phyloP scores from a whole-genome alignment of 345 rosid genomes.

The Mangifera indica region DNA sequence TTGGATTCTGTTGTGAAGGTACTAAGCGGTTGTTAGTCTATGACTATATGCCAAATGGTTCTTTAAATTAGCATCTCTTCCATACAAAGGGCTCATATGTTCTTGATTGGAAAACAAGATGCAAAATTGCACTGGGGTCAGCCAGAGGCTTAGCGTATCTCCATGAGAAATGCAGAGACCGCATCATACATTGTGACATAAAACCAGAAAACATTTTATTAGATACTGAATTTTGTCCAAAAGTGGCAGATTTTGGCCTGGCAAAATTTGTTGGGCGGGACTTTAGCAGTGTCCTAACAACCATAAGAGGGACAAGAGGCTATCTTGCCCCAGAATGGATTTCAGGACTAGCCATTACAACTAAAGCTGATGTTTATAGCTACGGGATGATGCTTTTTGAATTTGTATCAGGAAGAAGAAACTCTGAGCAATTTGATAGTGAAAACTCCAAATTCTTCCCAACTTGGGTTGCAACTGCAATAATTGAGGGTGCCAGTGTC shows the following conservation, averaged over 20 bases:
- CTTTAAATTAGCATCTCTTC: slow-evolving; percentile 8
- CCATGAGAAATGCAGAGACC: neutral
- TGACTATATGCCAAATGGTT: slow-evolving; percentile 18
- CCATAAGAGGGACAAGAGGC: slow-evolving; percentile 54
- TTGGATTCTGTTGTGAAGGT: slow-evolving; percentile 18
- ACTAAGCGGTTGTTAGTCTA: slow-evolving; percentile 18
- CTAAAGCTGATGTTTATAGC: slow-evolving; percentile 53
- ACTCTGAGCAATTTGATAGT: slow-evolving; percentile 28
- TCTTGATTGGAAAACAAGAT: slow-evolving; percentile 43
- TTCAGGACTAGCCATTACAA: slow-evolving; percentile 46
- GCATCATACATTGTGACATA: slow-evolving; percentile 31
- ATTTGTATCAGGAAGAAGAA: slow-evolving; percentile 43
- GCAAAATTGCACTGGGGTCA: slow-evolving; percentile 40
- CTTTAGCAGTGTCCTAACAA: slow-evolving; percentile 48
- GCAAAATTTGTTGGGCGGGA: slow-evolving; percentile 52
- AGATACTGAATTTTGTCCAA: slow-evolving; percentile 17
- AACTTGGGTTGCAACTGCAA: slow-evolving; percentile 28
- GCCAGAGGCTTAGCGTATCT: slow-evolving; percentile 46
- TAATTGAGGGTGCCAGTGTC: slow-evolving; percentile 29
- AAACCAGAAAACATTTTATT: slow-evolving; percentile 52
- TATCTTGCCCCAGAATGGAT: slow-evolving; percentile 28
- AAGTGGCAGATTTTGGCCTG: slow-evolving; percentile 43
- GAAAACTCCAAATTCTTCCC: slow-evolving; percentile 40
- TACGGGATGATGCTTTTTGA: slow-evolving; percentile 64
- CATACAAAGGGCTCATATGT: neutral